phyloP scores from a whole-genome alignment of 805 yeast genomes.

The Barnettozyma pratensis region DNA sequence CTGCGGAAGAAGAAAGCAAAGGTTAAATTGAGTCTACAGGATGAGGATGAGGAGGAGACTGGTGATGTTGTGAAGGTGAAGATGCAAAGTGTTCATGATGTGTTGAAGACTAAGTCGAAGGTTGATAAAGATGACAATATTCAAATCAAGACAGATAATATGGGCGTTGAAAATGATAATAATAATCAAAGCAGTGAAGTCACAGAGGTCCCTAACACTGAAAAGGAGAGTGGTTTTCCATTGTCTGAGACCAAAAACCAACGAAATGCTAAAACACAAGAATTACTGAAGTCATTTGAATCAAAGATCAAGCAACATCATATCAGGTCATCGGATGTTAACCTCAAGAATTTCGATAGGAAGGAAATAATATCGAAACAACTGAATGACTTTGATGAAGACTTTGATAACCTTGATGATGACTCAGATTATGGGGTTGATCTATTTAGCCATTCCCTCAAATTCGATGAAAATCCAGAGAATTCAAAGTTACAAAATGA shows the following conservation, averaged over 20 bases:
- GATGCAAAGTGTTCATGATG: constrained; percentile 41
- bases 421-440: constrained; percentile 17
- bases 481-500: constrained; percentile 14
- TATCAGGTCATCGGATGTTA: too few species aligned
- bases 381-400: constrained; percentile 11
- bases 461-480: constrained; percentile 15
- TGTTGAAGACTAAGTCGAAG: constrained; percentile 15
- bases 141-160: neutral
- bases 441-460: constrained; percentile 16
- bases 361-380: too few species aligned
- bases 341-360: too few species aligned
- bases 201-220: too few species aligned
- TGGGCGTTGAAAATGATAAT: too few species aligned
- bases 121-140: neutral
- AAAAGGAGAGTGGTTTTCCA: too few species aligned
- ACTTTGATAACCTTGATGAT: constrained; percentile 20
- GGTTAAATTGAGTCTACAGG: constrained; percentile 29
- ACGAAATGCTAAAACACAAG: constrained; percentile 27
- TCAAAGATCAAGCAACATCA: neutral
- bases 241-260: too few species aligned
- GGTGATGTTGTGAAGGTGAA: constrained; percentile 32
- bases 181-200: too few species aligned
- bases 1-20: constrained; percentile 28
- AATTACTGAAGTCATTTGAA: constrained; percentile 13
- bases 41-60: constrained; percentile 21